phyloP scores from a whole-genome alignment of 2,329 filamentous ascomycete genomes.

The Cladophialophora chaetospira region DNA sequence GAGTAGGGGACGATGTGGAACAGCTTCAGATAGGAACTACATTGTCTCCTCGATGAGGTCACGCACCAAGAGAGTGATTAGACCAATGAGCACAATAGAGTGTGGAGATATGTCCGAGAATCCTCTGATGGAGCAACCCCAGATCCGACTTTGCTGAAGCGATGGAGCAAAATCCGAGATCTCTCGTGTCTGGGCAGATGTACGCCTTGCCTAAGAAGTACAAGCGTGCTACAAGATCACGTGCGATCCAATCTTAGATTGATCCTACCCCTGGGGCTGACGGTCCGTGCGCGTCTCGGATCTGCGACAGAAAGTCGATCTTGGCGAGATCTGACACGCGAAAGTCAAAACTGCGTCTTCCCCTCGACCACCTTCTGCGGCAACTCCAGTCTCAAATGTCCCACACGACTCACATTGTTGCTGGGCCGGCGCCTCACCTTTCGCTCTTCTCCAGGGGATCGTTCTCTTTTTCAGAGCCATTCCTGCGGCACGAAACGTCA shows the following conservation, averaged over 20 bases:
- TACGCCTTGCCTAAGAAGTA: neutral
- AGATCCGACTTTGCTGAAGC: no score
- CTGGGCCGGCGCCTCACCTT: constrained; percentile 8
- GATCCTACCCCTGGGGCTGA: neutral
- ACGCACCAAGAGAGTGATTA: no score
- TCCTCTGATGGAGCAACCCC: no score
- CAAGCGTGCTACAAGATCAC: neutral
- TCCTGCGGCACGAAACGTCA: constrained; percentile 18
- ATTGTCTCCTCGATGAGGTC: no score
- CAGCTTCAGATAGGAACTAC: no score
- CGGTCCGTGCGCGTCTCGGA: neutral
- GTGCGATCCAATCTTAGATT: neutral
- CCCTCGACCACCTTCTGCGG: constrained; percentile 6
- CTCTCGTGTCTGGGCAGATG: no score
- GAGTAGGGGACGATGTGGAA: no score
- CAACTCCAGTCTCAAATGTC: constrained; percentile 12
- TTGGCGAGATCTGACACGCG: neutral
- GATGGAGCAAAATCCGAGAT: no score
- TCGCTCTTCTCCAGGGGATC: neutral
- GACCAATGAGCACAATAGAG: no score
- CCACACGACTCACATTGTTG: constrained; percentile 4
- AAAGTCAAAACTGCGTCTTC: constrained; percentile 2
- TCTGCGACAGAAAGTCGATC: neutral
- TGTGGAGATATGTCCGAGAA: no score
- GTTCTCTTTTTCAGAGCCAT: neutral